Conservation (phyloP, 768 basidiomycete genomes). For the Ephemerocybe angulata region DNA sequence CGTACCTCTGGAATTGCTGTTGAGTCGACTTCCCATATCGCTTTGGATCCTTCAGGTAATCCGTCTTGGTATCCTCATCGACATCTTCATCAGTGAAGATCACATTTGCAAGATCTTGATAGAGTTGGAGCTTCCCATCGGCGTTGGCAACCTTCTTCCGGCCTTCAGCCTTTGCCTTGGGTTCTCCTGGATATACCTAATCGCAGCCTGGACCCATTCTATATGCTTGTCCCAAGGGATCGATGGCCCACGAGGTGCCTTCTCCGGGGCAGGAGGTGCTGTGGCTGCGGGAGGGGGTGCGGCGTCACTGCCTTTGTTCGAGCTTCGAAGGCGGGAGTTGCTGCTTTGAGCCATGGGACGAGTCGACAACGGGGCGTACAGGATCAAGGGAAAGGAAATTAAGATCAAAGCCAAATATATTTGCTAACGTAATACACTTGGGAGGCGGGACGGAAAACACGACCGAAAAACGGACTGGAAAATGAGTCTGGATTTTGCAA, state of each 20-base stretch:
- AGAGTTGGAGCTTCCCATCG: background rate
- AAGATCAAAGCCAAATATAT: too few species aligned
- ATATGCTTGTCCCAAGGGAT: conserved; percentile 2
- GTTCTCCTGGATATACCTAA: background rate
- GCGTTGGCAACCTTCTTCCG: background rate
- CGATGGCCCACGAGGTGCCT: background rate
- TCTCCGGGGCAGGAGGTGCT: too few species aligned
- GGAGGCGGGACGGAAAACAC: too few species aligned
- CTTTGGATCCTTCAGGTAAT: background rate
- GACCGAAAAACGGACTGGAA: too few species aligned
- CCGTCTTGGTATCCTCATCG: background rate
- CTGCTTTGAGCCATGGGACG: too few species aligned
- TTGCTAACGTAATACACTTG: too few species aligned
- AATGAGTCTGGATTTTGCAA: too few species aligned
- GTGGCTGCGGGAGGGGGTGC: too few species aligned
- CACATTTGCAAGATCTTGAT: background rate
- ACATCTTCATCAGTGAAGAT: background rate
- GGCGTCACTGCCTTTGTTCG: too few species aligned
- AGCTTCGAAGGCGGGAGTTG: too few species aligned
- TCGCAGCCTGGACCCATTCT: background rate
- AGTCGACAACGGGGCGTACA: too few species aligned
- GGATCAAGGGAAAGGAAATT: too few species aligned
- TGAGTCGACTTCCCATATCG: background rate
- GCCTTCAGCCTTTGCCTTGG: background rate
- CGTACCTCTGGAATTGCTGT: background rate